Base-by-base conservation (phyloP, 129 eudicot species). In the Heracleum sosnowskyi region DNA sequence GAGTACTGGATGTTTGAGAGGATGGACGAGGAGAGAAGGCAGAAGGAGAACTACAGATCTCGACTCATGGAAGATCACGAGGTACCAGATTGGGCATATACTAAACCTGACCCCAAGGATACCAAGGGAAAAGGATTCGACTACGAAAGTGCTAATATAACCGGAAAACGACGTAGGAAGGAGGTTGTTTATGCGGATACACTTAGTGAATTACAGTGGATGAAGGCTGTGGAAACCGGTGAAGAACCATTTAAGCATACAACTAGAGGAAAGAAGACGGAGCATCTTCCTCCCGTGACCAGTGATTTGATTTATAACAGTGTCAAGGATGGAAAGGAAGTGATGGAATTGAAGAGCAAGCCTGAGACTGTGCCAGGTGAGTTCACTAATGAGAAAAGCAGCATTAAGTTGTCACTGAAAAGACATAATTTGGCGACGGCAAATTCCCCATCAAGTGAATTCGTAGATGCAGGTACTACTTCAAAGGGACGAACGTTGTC, bases 11-110 rank as follows among this genome's bases (percentile, higher is more conserved):
- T 92, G 55, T 96, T 96, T 46, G 99, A 96, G 84, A 90, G 86
- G 70, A 96, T 96, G 99, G 97, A 96, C 31, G 95, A 90, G 35
- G 99, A 92, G 83, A 86, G 99, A 86, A 83, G 93, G 71, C 96
- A 86, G 75, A 86, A 83, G 53, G 99, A 96, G 83, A 75, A 88
- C 31, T 96, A 92, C 89, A 84, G 92, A 81, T 86, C 95, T 47
- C 99, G 99, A 77, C 97, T 96, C 80, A 96, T 96, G 94, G 97
- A 88, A 85, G 97, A 92, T 26, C 90, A 90, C 3, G 97, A 96
- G 81, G 97, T 96, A 31, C 99, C 99, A 1, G 97, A 92, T 49
- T 96, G 99, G 99, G 96, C 91, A 46, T 89, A 85, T 70, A 63
- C 96, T 8, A 77, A 84, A 11, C 86, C 95, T 7, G 91, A 87